Conservation (phyloP, 2,329 filamentous ascomycete genomes). For the Aschersonia sp. region DNA sequence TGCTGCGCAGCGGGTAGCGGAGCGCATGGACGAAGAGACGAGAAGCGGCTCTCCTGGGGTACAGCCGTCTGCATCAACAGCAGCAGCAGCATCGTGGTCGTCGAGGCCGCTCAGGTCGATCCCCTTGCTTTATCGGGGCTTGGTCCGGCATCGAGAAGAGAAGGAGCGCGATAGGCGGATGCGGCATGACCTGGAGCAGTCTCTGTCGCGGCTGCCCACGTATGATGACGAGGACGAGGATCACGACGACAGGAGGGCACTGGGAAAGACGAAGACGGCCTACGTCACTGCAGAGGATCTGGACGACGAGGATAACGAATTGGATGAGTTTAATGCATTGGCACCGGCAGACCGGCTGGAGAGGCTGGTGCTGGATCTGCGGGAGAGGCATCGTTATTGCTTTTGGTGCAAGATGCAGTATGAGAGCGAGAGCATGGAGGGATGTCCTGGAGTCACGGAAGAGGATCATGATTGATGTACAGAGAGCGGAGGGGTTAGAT, state of each 20-base stretch:
- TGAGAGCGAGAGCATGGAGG: slow-evolving; percentile 59
- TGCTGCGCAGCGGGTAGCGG: slow-evolving; percentile 71
- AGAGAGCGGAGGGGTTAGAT: neutral
- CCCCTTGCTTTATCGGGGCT: slow-evolving; percentile 65
- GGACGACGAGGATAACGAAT: slow-evolving; percentile 66
- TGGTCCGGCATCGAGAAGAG: slow-evolving; percentile 55
- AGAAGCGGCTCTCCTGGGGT: slow-evolving; percentile 7
- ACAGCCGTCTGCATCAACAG: slow-evolving; percentile 17
- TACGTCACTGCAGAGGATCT: slow-evolving; percentile 51
- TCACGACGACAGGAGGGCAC: slow-evolving; percentile 53
- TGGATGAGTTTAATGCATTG: slow-evolving; percentile 65
- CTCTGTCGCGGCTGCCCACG: slow-evolving; percentile 43
- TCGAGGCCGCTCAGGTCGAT: slow-evolving; percentile 43
- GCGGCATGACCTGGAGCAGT: slow-evolving; percentile 51
- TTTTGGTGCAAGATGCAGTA: slow-evolving; percentile 93
- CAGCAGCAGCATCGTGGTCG: slow-evolving; percentile 18
- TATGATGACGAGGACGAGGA: slow-evolving; percentile 60
- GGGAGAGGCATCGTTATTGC: slow-evolving; percentile 65
- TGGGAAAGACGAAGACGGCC: slow-evolving; percentile 41
- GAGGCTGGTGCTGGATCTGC: slow-evolving; percentile 52
- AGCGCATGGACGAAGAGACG: slow-evolving; percentile 53
- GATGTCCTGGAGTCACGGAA: slow-evolving; percentile 76
- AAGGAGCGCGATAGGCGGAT: slow-evolving; percentile 52
- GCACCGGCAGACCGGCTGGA: slow-evolving; percentile 50
- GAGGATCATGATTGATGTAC: slow-evolving; percentile 52